Evolutionary conservation across 2,329 filamentous ascomycete genomes (phyloP).

Genomic region (Colletotrichum scovillei): DNA sequence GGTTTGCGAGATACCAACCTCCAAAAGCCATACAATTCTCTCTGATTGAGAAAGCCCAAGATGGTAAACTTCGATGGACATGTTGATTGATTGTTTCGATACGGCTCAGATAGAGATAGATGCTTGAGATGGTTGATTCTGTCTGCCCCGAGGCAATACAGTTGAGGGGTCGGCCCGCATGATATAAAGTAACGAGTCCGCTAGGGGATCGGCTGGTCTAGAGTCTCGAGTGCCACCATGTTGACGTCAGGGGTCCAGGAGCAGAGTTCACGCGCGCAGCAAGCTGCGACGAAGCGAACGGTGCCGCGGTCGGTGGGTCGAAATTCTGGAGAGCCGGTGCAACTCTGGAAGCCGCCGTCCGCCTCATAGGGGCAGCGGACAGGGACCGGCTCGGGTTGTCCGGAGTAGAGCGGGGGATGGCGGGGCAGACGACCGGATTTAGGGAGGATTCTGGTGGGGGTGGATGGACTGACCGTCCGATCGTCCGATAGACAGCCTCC

Average conservation of each 20-base stretch:
- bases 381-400: constrained; percentile 26
- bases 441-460: neutral
- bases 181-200: neutral
- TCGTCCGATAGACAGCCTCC: neutral
- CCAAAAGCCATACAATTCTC: constrained; percentile 37
- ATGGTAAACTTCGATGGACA: constrained; percentile 37
- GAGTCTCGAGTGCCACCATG: constrained; percentile 5
- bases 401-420: constrained; percentile 10
- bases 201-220: neutral
- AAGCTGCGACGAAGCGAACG: neutral
- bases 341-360: constrained; percentile 22
- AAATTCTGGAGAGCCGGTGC: constrained; percentile 5
- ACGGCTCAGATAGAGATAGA: no score
- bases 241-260: constrained; percentile 25
- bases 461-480: constrained; percentile 12
- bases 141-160: neutral
- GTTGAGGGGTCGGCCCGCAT: neutral
- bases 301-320: neutral
- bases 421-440: constrained; percentile 7
- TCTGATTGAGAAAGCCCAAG: constrained; percentile 37
- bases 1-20: neutral
- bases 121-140: neutral
- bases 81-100: neutral
- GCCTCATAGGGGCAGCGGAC: constrained; percentile 9
- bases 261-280: neutral